phyloP scores from a whole-genome alignment of 495 filamentous ascomycete species.

The Chaetomium cochliodes region DNA sequence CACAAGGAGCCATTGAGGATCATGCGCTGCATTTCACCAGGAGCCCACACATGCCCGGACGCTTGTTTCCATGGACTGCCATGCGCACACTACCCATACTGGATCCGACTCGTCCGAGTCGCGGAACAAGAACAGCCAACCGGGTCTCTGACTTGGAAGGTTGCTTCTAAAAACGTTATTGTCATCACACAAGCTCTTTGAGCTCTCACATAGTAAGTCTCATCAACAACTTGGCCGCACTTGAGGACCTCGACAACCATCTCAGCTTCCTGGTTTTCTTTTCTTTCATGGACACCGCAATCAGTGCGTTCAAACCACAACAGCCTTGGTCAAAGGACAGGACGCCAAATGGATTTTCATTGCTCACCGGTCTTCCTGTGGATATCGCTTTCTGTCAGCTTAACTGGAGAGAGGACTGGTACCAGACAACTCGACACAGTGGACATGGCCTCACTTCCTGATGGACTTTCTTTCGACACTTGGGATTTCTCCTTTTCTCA shows the following conservation, averaged over 20 bases:
- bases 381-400: background rate
- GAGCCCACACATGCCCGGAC: slow-evolving; percentile 11
- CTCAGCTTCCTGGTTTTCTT: background rate
- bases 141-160: background rate
- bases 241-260: background rate
- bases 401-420: background rate
- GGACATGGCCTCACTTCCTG: background rate
- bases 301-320: background rate
- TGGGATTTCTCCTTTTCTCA: background rate
- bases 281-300: slow-evolving; percentile 1
- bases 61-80: slow-evolving; percentile 17
- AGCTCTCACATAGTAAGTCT: slow-evolving; percentile 11
- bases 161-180: slow-evolving; percentile 8
- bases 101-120: slow-evolving; percentile 26
- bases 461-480: background rate
- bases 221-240: background rate
- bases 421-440: background rate
- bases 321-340: background rate
- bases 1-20: slow-evolving; percentile 16
- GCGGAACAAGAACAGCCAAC: slow-evolving; percentile 5
- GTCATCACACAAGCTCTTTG: background rate
- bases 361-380: background rate
- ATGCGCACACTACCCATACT: background rate
- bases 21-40: slow-evolving; percentile 8
- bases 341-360: background rate